Evolutionary conservation across 2,329 filamentous ascomycete genomes (phyloP).

Genomic region (Juglanconis juglandina): DNA sequence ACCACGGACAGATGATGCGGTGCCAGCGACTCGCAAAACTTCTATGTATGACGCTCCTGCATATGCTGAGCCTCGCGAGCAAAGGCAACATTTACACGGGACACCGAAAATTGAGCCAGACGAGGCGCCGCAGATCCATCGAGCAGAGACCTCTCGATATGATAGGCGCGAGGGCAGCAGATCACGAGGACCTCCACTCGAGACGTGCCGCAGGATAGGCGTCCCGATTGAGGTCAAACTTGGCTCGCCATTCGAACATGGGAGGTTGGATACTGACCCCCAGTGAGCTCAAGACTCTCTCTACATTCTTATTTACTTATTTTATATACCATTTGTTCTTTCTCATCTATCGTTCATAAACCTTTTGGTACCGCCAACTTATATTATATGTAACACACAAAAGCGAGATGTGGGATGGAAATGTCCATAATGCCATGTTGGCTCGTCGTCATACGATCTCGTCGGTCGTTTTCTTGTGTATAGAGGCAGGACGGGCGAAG

Average conservation of each 20-base stretch:
- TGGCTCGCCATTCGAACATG: constrained; percentile 14
- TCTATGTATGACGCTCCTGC: neutral
- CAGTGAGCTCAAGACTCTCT: neutral
- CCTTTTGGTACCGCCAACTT: neutral
- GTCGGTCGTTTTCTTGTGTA: too few species aligned
- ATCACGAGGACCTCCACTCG: neutral
- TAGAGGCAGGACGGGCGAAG: too few species aligned
- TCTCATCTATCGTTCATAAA: neutral
- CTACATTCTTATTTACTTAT: neutral
- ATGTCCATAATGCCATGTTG: too few species aligned
- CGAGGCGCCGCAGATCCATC: neutral
- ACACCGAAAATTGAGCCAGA: neutral
- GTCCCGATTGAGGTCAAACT: constrained; percentile 15
- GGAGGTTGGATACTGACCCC: neutral
- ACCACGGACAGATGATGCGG: neutral
- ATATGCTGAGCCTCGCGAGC: neutral
- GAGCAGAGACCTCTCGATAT: neutral
- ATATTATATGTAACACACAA: neutral
- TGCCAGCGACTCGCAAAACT: neutral
- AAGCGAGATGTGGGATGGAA: neutral
- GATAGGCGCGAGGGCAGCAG: constrained; percentile 3
- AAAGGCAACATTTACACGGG: neutral
- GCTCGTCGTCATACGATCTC: too few species aligned
- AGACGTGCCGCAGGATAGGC: neutral
- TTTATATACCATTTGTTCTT: neutral